These are phyloP conservation scores for Pichia sp. DNA, from an alignment of 1,139 yeast genomes.

Conservation along the genomic window DNA sequence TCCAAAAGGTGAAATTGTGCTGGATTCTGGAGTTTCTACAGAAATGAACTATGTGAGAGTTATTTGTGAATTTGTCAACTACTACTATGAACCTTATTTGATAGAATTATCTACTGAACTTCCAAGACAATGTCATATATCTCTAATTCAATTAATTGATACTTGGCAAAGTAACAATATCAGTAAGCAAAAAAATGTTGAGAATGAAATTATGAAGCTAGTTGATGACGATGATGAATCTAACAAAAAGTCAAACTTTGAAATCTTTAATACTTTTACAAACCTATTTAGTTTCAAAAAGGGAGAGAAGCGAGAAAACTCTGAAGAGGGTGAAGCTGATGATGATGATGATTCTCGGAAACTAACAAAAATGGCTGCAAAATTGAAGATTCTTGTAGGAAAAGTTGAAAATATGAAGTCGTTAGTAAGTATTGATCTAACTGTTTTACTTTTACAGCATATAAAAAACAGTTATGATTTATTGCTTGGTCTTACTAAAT, in stretches of 20 bases:
- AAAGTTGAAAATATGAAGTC: conserved; percentile 38
- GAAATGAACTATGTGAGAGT: conserved; percentile 26
- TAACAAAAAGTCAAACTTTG: conserved; percentile 21
- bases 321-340: not conserved
- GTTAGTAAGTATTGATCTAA: conserved; percentile 39
- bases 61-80: conserved; percentile 26
- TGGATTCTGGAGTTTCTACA: conserved; percentile 7
- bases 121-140: conserved; percentile 27
- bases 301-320: conserved; percentile 30
- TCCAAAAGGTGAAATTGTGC: conserved; percentile 20
- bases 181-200: conserved; percentile 21
- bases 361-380: conserved; percentile 39
- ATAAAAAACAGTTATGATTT: conserved; percentile 37
- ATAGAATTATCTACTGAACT: conserved; percentile 27
- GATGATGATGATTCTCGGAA: conserved; percentile 17
- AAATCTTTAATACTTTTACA: conserved; percentile 39
- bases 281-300: conserved; percentile 41
- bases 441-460: conserved; percentile 36
- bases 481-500: conserved; percentile 27
- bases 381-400: conserved; percentile 41
- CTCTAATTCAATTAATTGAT: conserved; percentile 21
- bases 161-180: conserved; percentile 24
- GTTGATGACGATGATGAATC: conserved; percentile 23
- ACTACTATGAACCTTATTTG: conserved; percentile 28
- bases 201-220: conserved; percentile 25